phyloP scores from a whole-genome alignment of 1,284 basidiomycete species.

The Schizophyllum amplum region DNA sequence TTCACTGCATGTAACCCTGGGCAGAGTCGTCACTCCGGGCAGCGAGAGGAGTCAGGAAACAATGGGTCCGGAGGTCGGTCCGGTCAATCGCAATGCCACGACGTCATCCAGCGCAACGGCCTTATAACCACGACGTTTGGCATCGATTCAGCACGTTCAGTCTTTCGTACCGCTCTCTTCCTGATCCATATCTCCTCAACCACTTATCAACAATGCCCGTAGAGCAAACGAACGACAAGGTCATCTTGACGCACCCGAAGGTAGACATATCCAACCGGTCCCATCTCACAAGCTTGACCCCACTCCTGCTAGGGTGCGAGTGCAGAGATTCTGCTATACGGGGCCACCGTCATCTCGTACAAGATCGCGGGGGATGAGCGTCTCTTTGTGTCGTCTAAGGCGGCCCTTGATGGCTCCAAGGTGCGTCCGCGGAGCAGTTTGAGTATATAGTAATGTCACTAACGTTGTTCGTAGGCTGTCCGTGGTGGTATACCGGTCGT shows the following conservation, averaged over 20 bases:
- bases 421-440: conserved; percentile 3
- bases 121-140: no score
- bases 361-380: conserved; percentile 57
- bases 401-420: conserved; percentile 62
- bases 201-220: conserved; percentile 38
- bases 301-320: conserved; percentile 49
- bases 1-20: no score
- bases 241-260: conserved; percentile 47
- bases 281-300: conserved; percentile 2
- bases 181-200: neutral
- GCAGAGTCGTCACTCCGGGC: no score
- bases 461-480: conserved; percentile 40
- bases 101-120: no score
- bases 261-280: conserved; percentile 19
- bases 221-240: conserved; percentile 27
- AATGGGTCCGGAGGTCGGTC: no score
- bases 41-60: no score
- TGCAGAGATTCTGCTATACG: conserved; percentile 68
- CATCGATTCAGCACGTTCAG: no score
- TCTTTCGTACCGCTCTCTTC: neutral
- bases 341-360: conserved; percentile 78
- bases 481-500: conserved; percentile 82
- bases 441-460: neutral
- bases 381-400: conserved; percentile 72
- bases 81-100: no score